A percentile compares a stretch with the other conserved stretches of the same genome.
Conservation (phyloP, 83 land plant genomes). For the Thuja plicata region DNA sequence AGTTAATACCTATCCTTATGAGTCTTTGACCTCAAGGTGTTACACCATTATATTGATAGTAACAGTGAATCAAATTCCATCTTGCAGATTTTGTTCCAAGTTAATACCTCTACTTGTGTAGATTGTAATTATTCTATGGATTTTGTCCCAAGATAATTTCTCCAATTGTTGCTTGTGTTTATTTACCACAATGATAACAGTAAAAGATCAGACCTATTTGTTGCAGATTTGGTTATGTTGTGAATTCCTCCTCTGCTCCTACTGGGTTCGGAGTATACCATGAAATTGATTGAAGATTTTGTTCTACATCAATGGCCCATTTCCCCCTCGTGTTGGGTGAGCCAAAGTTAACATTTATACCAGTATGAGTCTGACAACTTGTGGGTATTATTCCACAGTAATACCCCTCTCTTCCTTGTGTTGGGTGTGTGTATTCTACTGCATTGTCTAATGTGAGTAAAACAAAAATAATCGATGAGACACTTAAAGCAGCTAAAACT, state of each 20-base stretch:
- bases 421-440: background rate
- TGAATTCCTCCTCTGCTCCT: background rate
- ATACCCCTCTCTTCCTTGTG: background rate
- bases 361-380: background rate
- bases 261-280: background rate
- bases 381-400: background rate
- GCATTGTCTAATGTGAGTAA: background rate
- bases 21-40: background rate
- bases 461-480: background rate
- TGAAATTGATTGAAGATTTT: background rate
- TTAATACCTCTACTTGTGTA: background rate
- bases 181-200: background rate
- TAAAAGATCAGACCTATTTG: background rate
- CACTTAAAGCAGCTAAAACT: background rate
- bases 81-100: background rate
- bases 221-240: background rate
- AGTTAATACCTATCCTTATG: background rate
- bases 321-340: background rate
- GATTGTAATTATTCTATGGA: background rate
- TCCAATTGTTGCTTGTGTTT: background rate
- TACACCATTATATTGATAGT: background rate
- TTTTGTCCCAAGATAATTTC: background rate
- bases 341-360: background rate
- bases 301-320: background rate
- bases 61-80: background rate